These are phyloP conservation scores for Coemansia sp. DNA, from an alignment of 192 early-diverging fungal genomes.

Conservation along the genomic window DNA sequence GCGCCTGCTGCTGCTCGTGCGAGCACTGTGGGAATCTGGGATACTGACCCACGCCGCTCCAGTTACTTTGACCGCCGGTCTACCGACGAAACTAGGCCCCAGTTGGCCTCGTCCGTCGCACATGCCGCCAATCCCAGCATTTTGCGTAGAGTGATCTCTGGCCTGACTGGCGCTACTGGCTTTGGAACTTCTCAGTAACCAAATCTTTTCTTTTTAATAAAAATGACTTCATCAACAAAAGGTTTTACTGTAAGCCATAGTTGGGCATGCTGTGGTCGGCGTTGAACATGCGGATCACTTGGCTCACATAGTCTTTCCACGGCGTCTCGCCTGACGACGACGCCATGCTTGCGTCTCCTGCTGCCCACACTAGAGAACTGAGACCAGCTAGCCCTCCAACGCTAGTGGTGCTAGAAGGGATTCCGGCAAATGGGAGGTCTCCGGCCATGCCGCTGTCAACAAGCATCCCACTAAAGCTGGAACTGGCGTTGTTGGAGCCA, in stretches of 20 bases:
- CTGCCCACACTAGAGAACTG: not conserved
- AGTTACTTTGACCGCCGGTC: conserved; percentile 56
- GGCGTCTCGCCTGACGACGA: conserved; percentile 13
- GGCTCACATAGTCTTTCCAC: conserved; percentile 45
- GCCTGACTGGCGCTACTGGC: conserved; percentile 38
- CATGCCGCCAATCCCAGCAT: conserved; percentile 22
- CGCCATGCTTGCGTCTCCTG: not conserved
- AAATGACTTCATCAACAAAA: not conserved
- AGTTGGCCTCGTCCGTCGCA: conserved; percentile 19
- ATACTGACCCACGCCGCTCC: conserved; percentile 42
- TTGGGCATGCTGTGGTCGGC: conserved; percentile 9
- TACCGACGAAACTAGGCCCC: conserved; percentile 39
- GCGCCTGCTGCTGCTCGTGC: conserved; percentile 12
- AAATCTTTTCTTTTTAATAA: too few species aligned
- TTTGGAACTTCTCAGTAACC: conserved; percentile 43
- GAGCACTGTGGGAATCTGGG: conserved; percentile 34
- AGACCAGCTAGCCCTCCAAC: conserved; percentile 8
- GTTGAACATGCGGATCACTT: conserved; percentile 49
- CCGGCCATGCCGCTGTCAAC: conserved; percentile 38
- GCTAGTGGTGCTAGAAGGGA: conserved; percentile 28
- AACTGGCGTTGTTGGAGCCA: conserved; percentile 7
- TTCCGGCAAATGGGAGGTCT: conserved; percentile 35
- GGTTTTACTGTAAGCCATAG: not conserved
- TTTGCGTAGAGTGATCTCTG: conserved; percentile 47
- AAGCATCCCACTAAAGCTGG: conserved; percentile 28